Evolutionary conservation across 176 grass and related monocot species (phyloP).

Genomic region (Cocos nucifera): DNA sequence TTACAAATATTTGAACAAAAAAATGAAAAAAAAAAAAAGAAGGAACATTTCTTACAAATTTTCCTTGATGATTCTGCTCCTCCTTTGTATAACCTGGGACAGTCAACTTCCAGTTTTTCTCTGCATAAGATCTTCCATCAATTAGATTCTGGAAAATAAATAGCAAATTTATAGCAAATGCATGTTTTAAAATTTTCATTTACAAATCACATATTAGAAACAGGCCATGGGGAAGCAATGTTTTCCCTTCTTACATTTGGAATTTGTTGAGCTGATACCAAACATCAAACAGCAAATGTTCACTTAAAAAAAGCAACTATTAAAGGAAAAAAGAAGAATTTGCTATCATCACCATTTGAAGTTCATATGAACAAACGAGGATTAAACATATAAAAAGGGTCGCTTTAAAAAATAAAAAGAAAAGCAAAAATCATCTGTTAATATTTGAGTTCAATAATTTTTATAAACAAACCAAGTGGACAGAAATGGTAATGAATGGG

Average conservation of each 20-base stretch:
- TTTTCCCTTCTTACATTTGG: too few relatives aligned
- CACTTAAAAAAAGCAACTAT: too few relatives aligned
- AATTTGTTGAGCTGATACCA: too few relatives aligned
- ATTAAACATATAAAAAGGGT: too few relatives aligned
- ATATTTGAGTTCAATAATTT: not conserved
- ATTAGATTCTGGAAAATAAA: slow-evolving; percentile 3
- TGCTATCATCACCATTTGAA: too few relatives aligned
- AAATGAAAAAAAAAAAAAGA: slow-evolving; percentile 4
- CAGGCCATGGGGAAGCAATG: too few relatives aligned
- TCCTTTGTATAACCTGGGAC: slow-evolving; percentile 86
- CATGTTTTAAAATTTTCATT: not conserved
- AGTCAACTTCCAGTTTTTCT: slow-evolving; percentile 75
- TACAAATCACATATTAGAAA: too few relatives aligned
- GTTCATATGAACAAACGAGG: too few relatives aligned
- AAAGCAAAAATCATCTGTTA: not conserved
- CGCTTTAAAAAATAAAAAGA: too few relatives aligned
- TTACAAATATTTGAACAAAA: too few relatives aligned
- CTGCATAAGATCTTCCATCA: slow-evolving; percentile 26
- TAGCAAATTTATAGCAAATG: slow-evolving; percentile 3
- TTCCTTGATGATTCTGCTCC: slow-evolving; percentile 63
- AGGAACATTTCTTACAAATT: slow-evolving; percentile 51
- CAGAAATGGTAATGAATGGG: not conserved
- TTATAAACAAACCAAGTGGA: not conserved
- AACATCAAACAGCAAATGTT: too few relatives aligned
- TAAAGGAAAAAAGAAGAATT: too few relatives aligned